These are phyloP conservation scores for Schizonepeta tenuifolia DNA, from an alignment of 257 asterid genomes.

Conservation along the genomic window DNA sequence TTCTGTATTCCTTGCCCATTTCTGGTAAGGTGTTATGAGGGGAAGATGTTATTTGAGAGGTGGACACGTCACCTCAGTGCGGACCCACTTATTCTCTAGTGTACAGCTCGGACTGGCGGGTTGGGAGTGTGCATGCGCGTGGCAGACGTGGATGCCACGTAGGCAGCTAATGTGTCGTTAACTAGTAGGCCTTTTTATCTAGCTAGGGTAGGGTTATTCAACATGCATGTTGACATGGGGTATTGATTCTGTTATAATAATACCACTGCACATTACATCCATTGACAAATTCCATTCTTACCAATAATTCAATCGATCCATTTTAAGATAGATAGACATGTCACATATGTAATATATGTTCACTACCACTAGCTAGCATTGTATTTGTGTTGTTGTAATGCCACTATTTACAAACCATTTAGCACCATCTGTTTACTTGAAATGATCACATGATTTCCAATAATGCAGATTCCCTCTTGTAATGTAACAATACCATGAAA, in stretches of 20 bases:
- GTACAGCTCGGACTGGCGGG: neutral
- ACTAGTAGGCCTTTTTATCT: too few relatives aligned
- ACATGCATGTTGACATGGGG: conserved; percentile 28
- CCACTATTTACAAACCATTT: too few relatives aligned
- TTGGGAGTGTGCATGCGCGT: neutral
- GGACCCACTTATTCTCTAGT: neutral
- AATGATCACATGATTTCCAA: conserved; percentile 17
- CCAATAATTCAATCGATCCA: conserved; percentile 50
- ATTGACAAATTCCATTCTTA: conserved; percentile 39
- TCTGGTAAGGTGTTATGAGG: conserved; percentile 53
- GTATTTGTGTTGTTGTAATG: too few relatives aligned
- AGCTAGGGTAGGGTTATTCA: too few relatives aligned
- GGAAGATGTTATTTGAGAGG: conserved; percentile 44
- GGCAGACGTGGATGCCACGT: conserved; percentile 22
- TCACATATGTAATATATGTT: neutral
- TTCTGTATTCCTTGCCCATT: conserved; percentile 58
- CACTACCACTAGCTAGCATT: conserved; percentile 22
- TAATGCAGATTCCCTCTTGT: conserved; percentile 6
- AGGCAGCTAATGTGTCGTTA: neutral
- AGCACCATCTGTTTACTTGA: conserved; percentile 15
- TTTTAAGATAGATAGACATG: conserved; percentile 23
- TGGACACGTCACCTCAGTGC: neutral
- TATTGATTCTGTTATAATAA: conserved; percentile 39
- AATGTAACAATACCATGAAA: neutral
- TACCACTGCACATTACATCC: neutral